A percentile compares a stretch with the other conserved stretches of the same genome.
These are phyloP conservation scores for Penicillium parvum DNA, from an alignment of 495 filamentous ascomycete genomes.

Conservation along the genomic window DNA sequence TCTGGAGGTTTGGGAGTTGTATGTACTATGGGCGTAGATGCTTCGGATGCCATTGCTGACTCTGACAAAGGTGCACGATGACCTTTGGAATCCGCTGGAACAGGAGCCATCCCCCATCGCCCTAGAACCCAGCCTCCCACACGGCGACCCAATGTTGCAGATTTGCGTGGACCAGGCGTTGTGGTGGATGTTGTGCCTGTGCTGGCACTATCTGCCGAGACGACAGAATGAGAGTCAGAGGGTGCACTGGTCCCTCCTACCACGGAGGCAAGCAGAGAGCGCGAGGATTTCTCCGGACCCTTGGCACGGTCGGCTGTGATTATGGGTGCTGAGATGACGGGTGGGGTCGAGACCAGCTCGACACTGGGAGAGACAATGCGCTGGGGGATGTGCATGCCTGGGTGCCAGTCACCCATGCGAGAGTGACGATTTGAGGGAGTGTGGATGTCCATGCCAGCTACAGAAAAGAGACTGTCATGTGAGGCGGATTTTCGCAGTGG, in stretches of 20 bases:
- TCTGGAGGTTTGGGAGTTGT: neutral
- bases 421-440: conserved; percentile 33
- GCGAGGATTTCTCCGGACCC: conserved; percentile 26
- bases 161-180: conserved; percentile 19
- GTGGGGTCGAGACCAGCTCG: conserved; percentile 35
- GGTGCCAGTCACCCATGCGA: conserved; percentile 33
- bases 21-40: neutral
- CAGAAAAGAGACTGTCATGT: conserved; percentile 50
- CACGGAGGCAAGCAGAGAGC: conserved; percentile 38
- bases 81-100: conserved; percentile 18
- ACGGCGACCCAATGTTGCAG: conserved; percentile 38
- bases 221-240: conserved; percentile 17
- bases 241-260: conserved; percentile 22
- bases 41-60: neutral
- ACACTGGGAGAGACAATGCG: conserved; percentile 34
- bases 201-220: conserved; percentile 24
- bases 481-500: conserved; percentile 39
- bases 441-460: conserved; percentile 50
- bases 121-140: conserved; percentile 55
- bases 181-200: conserved; percentile 23
- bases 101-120: conserved; percentile 48
- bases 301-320: conserved; percentile 36
- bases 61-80: too few species aligned
- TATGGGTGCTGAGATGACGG: conserved; percentile 43
- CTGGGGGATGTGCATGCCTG: conserved; percentile 29